Conservation (phyloP, 1,284 basidiomycete genomes). For the Testicularia cyperi region DNA sequence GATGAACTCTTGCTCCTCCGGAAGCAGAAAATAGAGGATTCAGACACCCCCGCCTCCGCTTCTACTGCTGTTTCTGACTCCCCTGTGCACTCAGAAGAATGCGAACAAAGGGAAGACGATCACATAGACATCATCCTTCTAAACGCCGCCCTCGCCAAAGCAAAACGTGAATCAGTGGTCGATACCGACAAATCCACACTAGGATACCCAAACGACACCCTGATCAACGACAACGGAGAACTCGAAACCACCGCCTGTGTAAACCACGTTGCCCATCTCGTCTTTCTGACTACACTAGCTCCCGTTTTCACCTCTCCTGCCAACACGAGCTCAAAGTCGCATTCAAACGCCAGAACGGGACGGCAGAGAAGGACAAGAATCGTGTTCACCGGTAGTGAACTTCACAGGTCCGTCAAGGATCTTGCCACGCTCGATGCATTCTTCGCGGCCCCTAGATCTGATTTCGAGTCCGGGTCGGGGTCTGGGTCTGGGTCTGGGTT, state of each 20-base stretch:
- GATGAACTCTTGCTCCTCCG: slow-evolving; percentile 7
- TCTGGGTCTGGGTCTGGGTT: too few relatives aligned
- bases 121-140: slow-evolving; percentile 27
- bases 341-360: too few relatives aligned
- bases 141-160: slow-evolving; percentile 38
- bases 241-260: slow-evolving; percentile 38
- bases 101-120: not conserved
- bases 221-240: slow-evolving; percentile 6
- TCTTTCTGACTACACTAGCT: slow-evolving; percentile 22
- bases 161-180: slow-evolving; percentile 4
- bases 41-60: not conserved
- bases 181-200: slow-evolving; percentile 8
- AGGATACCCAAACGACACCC: slow-evolving; percentile 10
- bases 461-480: too few relatives aligned
- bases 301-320: slow-evolving; percentile 16
- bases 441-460: slow-evolving; percentile 13
- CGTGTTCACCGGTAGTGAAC: slow-evolving; percentile 38
- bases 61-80: too few relatives aligned
- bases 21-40: too few relatives aligned
- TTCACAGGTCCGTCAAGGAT: slow-evolving; percentile 27
- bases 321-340: too few relatives aligned
- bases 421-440: slow-evolving; percentile 8
- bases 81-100: too few relatives aligned
- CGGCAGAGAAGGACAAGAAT: too few relatives aligned
- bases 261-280: slow-evolving; percentile 38